Evolutionary conservation across 2,329 filamentous ascomycete genomes (phyloP), one percentile per base, ranked within the genome.

Genomic region (Aspergillus neotritici): DNA sequence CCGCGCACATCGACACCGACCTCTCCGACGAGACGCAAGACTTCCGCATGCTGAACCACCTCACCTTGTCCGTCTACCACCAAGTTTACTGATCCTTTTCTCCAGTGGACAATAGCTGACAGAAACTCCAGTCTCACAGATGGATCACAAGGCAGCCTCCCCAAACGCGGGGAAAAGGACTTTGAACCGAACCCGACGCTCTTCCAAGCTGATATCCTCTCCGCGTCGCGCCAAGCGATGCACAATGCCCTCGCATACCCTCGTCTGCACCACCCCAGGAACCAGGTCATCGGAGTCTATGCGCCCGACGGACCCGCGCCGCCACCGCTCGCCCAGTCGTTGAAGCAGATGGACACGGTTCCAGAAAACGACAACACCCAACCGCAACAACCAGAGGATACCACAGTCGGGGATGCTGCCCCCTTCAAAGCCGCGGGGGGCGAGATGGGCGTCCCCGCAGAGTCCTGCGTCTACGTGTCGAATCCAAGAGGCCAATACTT

Each of bases 121-220:
- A 25, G 21, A 9, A 25, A 10, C 8, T 16, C 9, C 42, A 68
- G 65, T 28, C 52, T 65, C 34, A 53, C 63, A 37, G 64, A 66
- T 31, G 48, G 56, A 17, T 53, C 57, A 21, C 55, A 65, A 44
- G 49, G 63, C 12, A 55, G 81, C 55, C 77, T 90, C 9, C 88
- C 94, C 30, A 89, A 91, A 53, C 87, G 89, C 51, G 93, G 93
- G 48, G 89, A 94, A 64, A 98, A 98, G 67, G 93, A 98, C 70
- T 98, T 96, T 64, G 93, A 97, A 69, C 83, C 86, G 21, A 89
- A 97, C 67, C 86, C 87, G 37, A 97, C 93, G 2, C 78, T 80
- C 28, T 80, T 86, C 28, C 93, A 98, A 67, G 81, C 84, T 52
- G 76, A 78, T 44, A 79, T 84, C 7, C 81, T 98, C 40, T 84